Conservation (phyloP, 2,329 filamentous ascomycete species). For the Grosmannia clavigera region DNA sequence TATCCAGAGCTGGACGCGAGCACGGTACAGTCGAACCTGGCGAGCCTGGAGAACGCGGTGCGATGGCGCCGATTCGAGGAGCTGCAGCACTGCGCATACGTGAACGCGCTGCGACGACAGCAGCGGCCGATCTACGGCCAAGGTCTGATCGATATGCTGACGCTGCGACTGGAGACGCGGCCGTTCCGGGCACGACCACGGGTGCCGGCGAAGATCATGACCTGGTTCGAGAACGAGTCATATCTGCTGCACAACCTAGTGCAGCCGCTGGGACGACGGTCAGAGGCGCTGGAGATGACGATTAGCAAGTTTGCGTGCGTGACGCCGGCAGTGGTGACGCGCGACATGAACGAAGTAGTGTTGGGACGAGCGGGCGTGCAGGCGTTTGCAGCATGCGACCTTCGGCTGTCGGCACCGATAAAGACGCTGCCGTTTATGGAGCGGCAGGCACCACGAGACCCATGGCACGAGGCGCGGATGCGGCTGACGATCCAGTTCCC, state of each 20-base stretch:
- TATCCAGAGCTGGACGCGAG: constrained; percentile 48
- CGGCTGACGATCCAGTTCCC: constrained; percentile 91
- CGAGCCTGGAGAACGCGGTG: constrained; percentile 58
- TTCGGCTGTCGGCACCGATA: constrained; percentile 43
- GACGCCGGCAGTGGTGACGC: constrained; percentile 76
- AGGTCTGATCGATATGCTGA: constrained; percentile 63
- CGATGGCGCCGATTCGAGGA: constrained; percentile 63
- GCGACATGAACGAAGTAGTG: constrained; percentile 58
- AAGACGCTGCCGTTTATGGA: constrained; percentile 45
- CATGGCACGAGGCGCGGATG: constrained; percentile 89
- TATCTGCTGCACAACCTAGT: constrained; percentile 52
- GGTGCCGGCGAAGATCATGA: constrained; percentile 49
- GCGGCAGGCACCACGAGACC: constrained; percentile 50
- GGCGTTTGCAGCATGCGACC: constrained; percentile 42
- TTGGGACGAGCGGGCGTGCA: constrained; percentile 49
- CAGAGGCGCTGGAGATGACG: constrained; percentile 57
- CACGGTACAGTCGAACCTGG: constrained; percentile 56
- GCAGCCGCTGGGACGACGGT: constrained; percentile 61
- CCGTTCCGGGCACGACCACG: constrained; percentile 49
- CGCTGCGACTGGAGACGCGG: constrained; percentile 46
- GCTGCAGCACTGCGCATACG: constrained; percentile 66
- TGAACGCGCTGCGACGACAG: constrained; percentile 71
- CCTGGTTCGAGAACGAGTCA: constrained; percentile 66
- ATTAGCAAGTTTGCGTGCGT: constrained; percentile 87
- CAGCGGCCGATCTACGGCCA: constrained; percentile 72